Conservation (phyloP, 2,329 filamentous ascomycete genomes). For the Talaromyces marneffei region DNA sequence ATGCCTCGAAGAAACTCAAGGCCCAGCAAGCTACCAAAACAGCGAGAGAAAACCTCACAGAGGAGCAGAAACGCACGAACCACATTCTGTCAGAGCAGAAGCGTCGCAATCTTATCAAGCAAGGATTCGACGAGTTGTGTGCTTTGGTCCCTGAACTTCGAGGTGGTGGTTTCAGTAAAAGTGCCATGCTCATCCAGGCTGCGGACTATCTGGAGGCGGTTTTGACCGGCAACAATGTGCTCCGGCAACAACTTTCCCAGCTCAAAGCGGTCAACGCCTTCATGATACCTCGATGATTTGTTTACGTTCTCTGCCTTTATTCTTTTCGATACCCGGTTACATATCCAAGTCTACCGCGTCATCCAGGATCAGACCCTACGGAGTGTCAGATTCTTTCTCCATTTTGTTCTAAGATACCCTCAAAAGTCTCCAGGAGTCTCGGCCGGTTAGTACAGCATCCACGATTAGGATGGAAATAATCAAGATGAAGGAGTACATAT, state of each 20-base stretch:
- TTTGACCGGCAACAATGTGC: constrained; percentile 59
- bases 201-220: constrained; percentile 73
- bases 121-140: constrained; percentile 75
- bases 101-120: constrained; percentile 71
- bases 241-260: constrained; percentile 51
- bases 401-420: constrained; percentile 9
- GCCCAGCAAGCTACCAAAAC: constrained; percentile 26
- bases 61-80: constrained; percentile 77
- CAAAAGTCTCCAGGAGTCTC: constrained; percentile 1
- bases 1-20: constrained; percentile 33
- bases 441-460: background rate
- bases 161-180: constrained; percentile 75
- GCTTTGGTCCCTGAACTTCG: constrained; percentile 68
- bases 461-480: background rate
- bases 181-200: constrained; percentile 67
- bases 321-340: background rate
- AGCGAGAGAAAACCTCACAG: constrained; percentile 58
- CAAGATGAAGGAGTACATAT: background rate
- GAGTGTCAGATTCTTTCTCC: background rate
- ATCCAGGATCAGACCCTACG: background rate
- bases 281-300: constrained; percentile 30
- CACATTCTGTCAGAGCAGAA: constrained; percentile 87
- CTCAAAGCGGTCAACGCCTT: constrained; percentile 37
- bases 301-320: background rate
- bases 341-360: background rate